Evolutionary conservation across 345 rosid genomes (phyloP), one percentile per base, ranked within the genome.

Genomic region (Populus alba): DNA sequence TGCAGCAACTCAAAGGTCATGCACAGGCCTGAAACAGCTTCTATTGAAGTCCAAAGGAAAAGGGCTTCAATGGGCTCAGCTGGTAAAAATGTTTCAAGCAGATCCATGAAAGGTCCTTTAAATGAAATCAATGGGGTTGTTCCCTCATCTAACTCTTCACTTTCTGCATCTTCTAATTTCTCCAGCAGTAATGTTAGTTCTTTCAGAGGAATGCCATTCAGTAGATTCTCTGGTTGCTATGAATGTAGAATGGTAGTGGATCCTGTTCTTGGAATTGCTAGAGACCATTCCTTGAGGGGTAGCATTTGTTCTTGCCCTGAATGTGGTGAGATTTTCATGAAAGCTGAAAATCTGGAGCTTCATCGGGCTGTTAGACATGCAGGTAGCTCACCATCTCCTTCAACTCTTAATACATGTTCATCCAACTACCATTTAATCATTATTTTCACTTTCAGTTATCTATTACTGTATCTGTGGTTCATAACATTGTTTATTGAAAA

Each of bases 191-290:
- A 35, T 16, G 79, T 66, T 15, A 81, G 84, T 39, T 86, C 91
- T 20, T 83, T 82, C 22, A 87, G 87, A 77, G 91, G 90, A 81
- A 88, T 88, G 89, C 90, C 91, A 7, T 88, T 92, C 49, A 79
- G 97, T 80, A 89, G 92, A 79, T 87, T 92, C 68, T 88, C 91
- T 7, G 93, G 97, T 7, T 92, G 97, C 72, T 92, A 89, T 68
- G 97, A 92, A 82, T 92, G 94, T 78, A 83, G 92, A 76, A 86
- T 88, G 93, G 94, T 89, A 72, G 88, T 90, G n/a, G 94, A 92
- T 73, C 97, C 97, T 72, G 84, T 87, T 81, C 87, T 88, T 71
- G 92, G 89, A 23, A 61, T 86, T 41, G 59, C 84, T 47, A 86
- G 89, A 83, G 91, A 88, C 68, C 90, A 89, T 78, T 88, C 93